Evolutionary conservation across 148 eudicot species (phyloP).

Genomic region (Vaccinium myrtillus): DNA sequence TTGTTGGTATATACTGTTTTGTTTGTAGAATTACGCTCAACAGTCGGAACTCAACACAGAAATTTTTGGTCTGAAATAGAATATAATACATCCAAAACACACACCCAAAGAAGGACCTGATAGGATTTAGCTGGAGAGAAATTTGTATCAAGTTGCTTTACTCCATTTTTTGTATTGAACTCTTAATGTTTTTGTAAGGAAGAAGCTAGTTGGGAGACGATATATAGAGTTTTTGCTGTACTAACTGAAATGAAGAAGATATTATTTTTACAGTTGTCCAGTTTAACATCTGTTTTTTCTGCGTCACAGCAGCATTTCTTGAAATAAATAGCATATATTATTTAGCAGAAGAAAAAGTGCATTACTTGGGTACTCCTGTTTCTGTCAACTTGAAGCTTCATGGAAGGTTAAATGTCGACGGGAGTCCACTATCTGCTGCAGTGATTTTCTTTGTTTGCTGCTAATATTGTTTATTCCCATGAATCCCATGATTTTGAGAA

Average conservation of each 20-base stretch:
- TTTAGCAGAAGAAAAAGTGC: background rate
- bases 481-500: background rate
- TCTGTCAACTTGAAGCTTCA: background rate
- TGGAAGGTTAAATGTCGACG: background rate
- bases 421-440: background rate
- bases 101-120: background rate
- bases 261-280: background rate
- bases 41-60: background rate
- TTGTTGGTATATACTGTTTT: background rate
- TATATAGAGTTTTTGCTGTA: background rate
- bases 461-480: background rate
- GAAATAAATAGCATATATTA: background rate
- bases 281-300: background rate
- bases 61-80: background rate
- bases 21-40: background rate
- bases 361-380: background rate
- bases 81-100: background rate
- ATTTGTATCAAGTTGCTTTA: background rate
- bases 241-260: background rate
- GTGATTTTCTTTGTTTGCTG: background rate
- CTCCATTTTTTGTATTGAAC: background rate
- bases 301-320: background rate
- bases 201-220: background rate
- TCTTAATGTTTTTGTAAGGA: background rate
- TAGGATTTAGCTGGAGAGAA: background rate